Evolutionary conservation across 148 eudicot species (phyloP).

Genomic region (Fagopyrum homotropicum): DNA sequence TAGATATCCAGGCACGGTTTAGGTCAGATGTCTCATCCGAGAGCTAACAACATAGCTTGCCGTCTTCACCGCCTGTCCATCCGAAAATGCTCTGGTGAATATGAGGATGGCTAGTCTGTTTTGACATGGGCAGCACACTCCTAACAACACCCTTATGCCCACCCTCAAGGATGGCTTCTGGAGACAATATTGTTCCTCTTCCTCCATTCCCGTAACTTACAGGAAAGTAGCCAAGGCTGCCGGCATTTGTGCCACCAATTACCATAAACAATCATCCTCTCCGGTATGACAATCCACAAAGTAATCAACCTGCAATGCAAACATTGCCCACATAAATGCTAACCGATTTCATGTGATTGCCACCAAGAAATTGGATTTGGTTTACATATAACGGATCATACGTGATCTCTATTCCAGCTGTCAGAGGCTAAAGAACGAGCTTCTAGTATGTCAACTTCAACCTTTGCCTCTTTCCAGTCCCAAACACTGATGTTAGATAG

Average conservation of each 20-base stretch:
- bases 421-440: slow-evolving; percentile 79
- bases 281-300: slow-evolving; percentile 79
- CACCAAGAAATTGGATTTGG: not conserved
- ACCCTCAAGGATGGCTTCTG: slow-evolving; percentile 84
- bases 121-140: slow-evolving; percentile 53
- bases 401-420: slow-evolving; percentile 66
- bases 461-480: slow-evolving; percentile 70
- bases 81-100: slow-evolving; percentile 55
- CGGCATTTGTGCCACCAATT: slow-evolving; percentile 81
- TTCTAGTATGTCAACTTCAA: slow-evolving; percentile 55
- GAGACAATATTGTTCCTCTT: slow-evolving; percentile 33
- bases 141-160: slow-evolving; percentile 78
- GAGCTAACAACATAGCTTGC: slow-evolving; percentile 86
- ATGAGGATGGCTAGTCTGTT: slow-evolving; percentile 20
- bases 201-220: slow-evolving; percentile 30
- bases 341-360: not conserved
- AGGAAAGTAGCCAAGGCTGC: slow-evolving; percentile 83
- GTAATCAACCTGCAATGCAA: slow-evolving; percentile 70
- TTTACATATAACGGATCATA: slow-evolving; percentile 19
- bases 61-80: slow-evolving; percentile 99
- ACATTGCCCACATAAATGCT: not conserved
- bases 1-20: slow-evolving; percentile 73
- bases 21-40: slow-evolving; percentile 49
- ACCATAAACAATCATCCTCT: slow-evolving; percentile 58
- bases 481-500: slow-evolving; percentile 41